Base-by-base conservation (phyloP, 805 yeast genomes). In the Suhomyces sp. region DNA sequence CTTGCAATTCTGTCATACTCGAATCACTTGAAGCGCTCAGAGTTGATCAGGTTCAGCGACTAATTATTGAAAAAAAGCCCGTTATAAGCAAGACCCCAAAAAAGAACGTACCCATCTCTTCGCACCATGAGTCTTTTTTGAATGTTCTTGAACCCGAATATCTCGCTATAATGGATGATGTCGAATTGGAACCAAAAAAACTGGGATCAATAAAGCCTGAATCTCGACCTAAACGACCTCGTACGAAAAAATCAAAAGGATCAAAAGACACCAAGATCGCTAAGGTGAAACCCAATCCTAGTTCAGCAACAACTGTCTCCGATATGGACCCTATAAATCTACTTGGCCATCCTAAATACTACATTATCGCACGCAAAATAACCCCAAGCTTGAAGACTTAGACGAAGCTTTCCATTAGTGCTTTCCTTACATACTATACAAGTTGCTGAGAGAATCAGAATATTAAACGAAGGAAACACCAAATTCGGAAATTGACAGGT, bases 311-410 rank as follows among this genome's bases (percentile, higher is more conserved):
- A 5, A n/a, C 15, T 6, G 17, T 33, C n/a, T n/a, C 36, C 31
- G 38, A 15, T 6, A 49, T 44, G 36, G 63, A 60, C 38, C 61
- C 63, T 8, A 55, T 60, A 5, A 53, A 58, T 35, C 52, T 60
- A 7, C 35, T 60, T 17, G 27, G 42, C 5, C 19, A 35, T n/a
- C 44, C 23, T 5, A 26, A 44, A 6, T 51, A 26, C 54, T n/a
- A 22, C 29, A 9, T 47, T 22, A 17, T 38, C 35, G 48, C 40
- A 26, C 38, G 36, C 27, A 51, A 47, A 44, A 35, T 51, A 6
- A 8, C 6, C 1, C 8, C 19, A 15, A 33, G 17, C 36, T n/a
- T 38, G 3, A 17, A 38, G 13, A 10, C 24, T 8, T 38, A 38
- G 24, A 19, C 24, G 24, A 10, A 3, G 42, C 13, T 17, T 15